Base-by-base conservation (phyloP, 495 filamentous ascomycete species). In the Neurospora sp. region DNA sequence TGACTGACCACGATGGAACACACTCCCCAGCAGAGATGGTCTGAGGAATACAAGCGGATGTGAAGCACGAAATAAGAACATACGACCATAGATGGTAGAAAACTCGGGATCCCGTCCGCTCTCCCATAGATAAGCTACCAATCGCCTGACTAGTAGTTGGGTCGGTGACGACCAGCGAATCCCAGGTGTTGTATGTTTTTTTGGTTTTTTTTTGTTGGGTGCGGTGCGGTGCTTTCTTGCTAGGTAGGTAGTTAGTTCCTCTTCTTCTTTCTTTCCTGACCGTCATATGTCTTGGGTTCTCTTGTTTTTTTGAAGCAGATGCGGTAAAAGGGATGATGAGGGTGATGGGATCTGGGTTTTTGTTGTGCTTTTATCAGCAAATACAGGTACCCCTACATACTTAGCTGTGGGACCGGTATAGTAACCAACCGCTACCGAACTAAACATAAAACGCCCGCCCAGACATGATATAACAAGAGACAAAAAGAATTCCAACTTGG, bases 131-230 rank as follows among this genome's bases (percentile, higher is more conserved):
- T 78, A 83, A 83, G 23, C 74, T 20, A 46, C 18, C n/a, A 14
- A 54, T 11, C 8, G 79, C 79, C 74, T 72, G 79, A 81, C 75
- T 77, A 84, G 84, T 84, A 85, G 80, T 83, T 82, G 80, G 83
- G 83, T 84, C 77, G 82, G 78, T 81, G 76, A 81, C 79, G 73
- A 80, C 75, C 74, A 78, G 77, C 69, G 83, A 83, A 83, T 83
- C 78, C 82, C 77, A 74, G 79, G 82, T 83, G 82, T 81, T 83
- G 82, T 83, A 84, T 82, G 79, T 83, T 78, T 79, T n/a, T 44
- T n/a, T n/a, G 2, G 2, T 44, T 44, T 44, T 44, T 3, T n/a
- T n/a, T 9, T n/a, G 3, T 3, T 4, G 5, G n/a, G n/a, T n/a
- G n/a, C n/a, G n/a, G 0, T 44, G 42, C 2, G 18, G 18, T n/a